Percentiles rank a stretch among this genome's conserved stretches.
Conservation (phyloP, 1,284 basidiomycete species). For the Abortiporus biennis region DNA sequence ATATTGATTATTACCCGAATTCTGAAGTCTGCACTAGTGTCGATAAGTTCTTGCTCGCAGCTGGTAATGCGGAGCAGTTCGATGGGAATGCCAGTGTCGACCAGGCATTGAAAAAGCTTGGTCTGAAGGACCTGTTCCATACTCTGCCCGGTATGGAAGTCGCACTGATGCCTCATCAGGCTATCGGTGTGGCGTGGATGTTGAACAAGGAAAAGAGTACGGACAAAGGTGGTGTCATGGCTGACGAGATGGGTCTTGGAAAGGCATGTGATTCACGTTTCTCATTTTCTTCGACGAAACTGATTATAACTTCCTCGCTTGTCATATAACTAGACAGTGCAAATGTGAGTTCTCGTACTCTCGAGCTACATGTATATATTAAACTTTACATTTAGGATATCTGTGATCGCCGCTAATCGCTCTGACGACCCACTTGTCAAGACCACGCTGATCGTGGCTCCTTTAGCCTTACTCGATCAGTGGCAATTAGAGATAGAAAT, state of each 20-base stretch:
- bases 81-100: conserved; percentile 49
- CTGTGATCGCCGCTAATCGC: conserved; percentile 38
- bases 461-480: conserved; percentile 47
- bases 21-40: conserved; percentile 39
- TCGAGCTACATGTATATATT: background rate
- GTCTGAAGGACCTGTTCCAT: conserved; percentile 33
- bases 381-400: conserved; percentile 30
- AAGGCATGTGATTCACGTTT: conserved; percentile 28
- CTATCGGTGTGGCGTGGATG: conserved; percentile 66
- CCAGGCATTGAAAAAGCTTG: conserved; percentile 38
- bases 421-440: conserved; percentile 37
- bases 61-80: conserved; percentile 50
- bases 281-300: background rate
- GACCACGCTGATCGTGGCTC: conserved; percentile 50
- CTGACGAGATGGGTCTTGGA: conserved; percentile 71
- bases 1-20: conserved; percentile 2
- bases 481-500: conserved; percentile 55
- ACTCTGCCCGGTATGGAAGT: conserved; percentile 48
- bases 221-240: conserved; percentile 57
- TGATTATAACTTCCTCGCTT: background rate
- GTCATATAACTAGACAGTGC: conserved; percentile 31
- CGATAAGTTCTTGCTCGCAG: conserved; percentile 45
- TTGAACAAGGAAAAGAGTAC: conserved; percentile 43
- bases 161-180: conserved; percentile 58
- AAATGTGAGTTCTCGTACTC: conserved; percentile 32